phyloP scores from a whole-genome alignment of 1,139 yeast genomes.

The Diutina ranongensis region DNA sequence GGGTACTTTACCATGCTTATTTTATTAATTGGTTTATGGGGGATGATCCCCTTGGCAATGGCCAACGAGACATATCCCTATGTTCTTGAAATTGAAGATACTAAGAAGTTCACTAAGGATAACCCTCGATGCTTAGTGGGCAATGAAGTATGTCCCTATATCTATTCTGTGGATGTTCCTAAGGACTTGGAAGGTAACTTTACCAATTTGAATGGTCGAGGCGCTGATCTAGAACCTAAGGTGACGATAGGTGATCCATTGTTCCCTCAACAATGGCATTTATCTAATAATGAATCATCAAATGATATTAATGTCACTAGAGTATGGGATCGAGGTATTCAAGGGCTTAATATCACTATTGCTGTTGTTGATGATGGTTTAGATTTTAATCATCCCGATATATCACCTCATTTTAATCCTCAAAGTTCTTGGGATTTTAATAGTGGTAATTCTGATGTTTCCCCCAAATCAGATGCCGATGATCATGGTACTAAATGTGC shows the following conservation, averaged over 20 bases:
- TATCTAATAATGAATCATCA: constrained; percentile 38
- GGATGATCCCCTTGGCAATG: neutral
- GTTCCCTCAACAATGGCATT: constrained; percentile 82
- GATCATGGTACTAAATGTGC: constrained; percentile 98
- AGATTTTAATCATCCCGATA: constrained; percentile 67
- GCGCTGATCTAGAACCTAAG: neutral
- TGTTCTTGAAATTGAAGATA: neutral
- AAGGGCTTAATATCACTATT: constrained; percentile 73
- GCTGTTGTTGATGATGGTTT: constrained; percentile 94
- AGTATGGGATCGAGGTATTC: constrained; percentile 70
- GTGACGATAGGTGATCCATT: constrained; percentile 47
- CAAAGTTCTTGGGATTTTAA: constrained; percentile 90
- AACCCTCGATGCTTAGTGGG: neutral
- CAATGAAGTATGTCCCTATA: neutral
- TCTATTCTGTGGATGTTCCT: neutral
- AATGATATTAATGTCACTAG: constrained; percentile 86
- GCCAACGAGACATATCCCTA: neutral
- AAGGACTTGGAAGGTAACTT: neutral
- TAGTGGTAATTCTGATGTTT: constrained; percentile 60
- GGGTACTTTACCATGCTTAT: too few species aligned
- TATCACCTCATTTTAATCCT: constrained; percentile 55
- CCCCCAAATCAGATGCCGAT: constrained; percentile 73
- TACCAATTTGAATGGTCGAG: neutral
- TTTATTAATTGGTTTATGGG: too few species aligned
- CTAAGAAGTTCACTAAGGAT: neutral